phyloP scores from a whole-genome alignment of 352 stramenopile species.

The Sclerospora graminicola region DNA sequence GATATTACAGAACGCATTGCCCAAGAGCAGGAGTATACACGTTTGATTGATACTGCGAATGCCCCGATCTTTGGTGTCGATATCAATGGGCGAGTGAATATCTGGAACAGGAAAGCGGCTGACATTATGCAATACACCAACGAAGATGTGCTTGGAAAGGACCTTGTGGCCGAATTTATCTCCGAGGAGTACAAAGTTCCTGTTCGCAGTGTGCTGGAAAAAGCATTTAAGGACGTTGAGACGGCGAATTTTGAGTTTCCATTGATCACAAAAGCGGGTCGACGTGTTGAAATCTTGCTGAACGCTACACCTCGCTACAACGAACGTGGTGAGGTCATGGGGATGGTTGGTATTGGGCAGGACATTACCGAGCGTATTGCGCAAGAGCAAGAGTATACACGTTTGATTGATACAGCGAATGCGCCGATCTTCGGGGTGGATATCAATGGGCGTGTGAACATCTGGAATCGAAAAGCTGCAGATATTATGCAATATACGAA shows the following conservation, averaged over 20 bases:
- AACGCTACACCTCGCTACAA: constrained; percentile 74
- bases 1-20: constrained; percentile 77
- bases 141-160: constrained; percentile 82
- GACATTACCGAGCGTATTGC: constrained; percentile 85
- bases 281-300: constrained; percentile 67
- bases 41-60: constrained; percentile 84
- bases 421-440: constrained; percentile 87
- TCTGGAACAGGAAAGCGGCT: constrained; percentile 87
- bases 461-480: constrained; percentile 89
- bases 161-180: constrained; percentile 87
- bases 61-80: constrained; percentile 84
- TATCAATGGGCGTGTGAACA: constrained; percentile 67
- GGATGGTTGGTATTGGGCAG: constrained; percentile 78
- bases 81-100: constrained; percentile 67
- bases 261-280: constrained; percentile 63
- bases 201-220: constrained; percentile 52
- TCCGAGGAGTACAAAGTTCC: constrained; percentile 54
- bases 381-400: constrained; percentile 82
- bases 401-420: constrained; percentile 86
- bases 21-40: constrained; percentile 82
- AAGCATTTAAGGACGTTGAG: constrained; percentile 60
- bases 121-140: constrained; percentile 84
- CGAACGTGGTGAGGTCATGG: constrained; percentile 60
- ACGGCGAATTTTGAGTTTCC: constrained; percentile 81
- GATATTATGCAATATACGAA: constrained; percentile 86